Percentiles rank a stretch among this genome's conserved stretches.
Conservation (phyloP, 129 eudicot genomes). For the Logfia minima region DNA sequence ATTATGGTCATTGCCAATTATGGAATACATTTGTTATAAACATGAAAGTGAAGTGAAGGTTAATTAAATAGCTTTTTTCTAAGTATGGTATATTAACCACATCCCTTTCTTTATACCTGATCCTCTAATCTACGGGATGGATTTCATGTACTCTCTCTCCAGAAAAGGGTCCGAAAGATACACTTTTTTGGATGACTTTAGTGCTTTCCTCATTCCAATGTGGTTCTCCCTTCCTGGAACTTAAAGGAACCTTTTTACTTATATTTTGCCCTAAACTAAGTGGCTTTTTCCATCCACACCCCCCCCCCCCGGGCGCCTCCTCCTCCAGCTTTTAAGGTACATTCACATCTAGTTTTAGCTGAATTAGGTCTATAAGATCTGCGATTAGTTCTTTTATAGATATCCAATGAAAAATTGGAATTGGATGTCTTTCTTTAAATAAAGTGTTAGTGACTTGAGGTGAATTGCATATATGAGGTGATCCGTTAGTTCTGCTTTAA, state of each 20-base stretch:
- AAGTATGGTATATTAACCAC: too few species aligned
- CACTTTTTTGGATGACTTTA: neutral
- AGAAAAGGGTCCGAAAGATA: neutral
- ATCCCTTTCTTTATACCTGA: too few species aligned
- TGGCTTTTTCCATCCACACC: neutral
- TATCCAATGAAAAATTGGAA: constrained; percentile 1
- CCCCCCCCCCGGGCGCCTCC: too few species aligned
- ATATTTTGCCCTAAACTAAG: neutral
- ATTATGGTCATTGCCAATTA: too few species aligned
- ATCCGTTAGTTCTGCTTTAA: neutral
- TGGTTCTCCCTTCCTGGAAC: neutral
- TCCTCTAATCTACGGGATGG: neutral
- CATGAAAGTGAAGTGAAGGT: too few species aligned
- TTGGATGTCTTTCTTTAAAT: neutral
- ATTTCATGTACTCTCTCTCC: neutral
- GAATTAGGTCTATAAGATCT: neutral
- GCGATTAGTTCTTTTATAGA: neutral
- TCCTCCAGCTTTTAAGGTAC: too few species aligned
- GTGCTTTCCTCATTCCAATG: neutral
- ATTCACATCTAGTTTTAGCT: neutral
- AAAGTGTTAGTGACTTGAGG: neutral
- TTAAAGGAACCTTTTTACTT: neutral
- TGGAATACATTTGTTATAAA: too few species aligned
- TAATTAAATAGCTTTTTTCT: too few species aligned
- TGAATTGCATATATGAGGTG: neutral